Percentiles rank a stretch among this genome's conserved stretches.
phyloP scores from a whole-genome alignment of 768 basidiomycete genomes.

The Tulasnella sp. region DNA sequence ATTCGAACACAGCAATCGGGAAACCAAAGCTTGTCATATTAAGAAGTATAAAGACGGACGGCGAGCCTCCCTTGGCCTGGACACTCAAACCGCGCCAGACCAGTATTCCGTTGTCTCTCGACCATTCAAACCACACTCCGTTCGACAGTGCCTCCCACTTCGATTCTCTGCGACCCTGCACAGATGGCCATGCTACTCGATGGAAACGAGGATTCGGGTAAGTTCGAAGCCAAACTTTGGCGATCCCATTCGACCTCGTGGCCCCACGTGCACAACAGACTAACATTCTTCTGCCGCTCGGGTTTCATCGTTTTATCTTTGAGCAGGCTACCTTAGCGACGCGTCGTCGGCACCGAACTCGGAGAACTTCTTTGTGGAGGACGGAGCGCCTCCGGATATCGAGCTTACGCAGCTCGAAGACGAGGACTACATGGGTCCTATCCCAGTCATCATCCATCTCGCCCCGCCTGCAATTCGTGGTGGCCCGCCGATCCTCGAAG shows the following conservation, averaged over 20 bases:
- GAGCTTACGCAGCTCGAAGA: slow-evolving; percentile 8
- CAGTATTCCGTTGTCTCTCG: not conserved
- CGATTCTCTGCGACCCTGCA: not conserved
- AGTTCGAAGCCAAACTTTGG: not conserved
- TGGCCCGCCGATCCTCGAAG: slow-evolving; percentile 12
- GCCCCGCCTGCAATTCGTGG: not conserved
- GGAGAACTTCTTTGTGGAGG: slow-evolving; percentile 12
- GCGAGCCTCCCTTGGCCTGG: not conserved
- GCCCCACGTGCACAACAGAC: not conserved
- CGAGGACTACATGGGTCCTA: not conserved
- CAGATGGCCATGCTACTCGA: not conserved
- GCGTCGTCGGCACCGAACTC: slow-evolving; percentile 12
- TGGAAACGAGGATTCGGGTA: not conserved
- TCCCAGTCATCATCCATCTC: slow-evolving; percentile 10
- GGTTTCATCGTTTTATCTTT: not conserved
- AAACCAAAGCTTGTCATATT: not conserved
- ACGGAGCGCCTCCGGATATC: not conserved
- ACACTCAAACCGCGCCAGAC: not conserved
- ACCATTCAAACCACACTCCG: not conserved
- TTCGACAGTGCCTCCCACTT: not conserved
- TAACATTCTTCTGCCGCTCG: not conserved
- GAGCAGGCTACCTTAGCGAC: not conserved
- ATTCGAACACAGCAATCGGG: not conserved
- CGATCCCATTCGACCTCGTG: not conserved
- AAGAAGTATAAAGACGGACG: not conserved